Evolutionary conservation across 805 yeast genomes (phyloP).

Genomic region (Suhomyces sp.): DNA sequence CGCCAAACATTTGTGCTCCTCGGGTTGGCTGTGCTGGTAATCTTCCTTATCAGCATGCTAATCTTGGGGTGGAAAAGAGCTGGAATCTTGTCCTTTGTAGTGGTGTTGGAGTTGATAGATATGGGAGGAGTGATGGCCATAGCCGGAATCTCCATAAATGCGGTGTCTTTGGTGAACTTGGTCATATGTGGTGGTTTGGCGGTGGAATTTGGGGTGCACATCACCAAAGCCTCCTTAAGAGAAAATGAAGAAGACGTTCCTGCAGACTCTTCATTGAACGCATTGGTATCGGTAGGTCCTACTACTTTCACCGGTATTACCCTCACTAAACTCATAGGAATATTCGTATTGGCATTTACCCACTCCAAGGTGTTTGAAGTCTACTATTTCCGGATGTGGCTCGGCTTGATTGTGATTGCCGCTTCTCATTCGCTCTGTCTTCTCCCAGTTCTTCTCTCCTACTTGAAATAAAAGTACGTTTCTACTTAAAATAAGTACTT

Average conservation of each 20-base stretch:
- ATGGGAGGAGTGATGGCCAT: constrained; percentile 79
- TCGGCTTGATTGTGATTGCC: constrained; percentile 71
- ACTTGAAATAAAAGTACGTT: background rate
- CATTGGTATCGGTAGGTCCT: constrained; percentile 80
- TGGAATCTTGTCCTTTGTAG: constrained; percentile 51
- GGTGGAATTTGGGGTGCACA: constrained; percentile 89
- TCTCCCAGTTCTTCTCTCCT: constrained; percentile 63
- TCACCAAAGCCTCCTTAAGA: constrained; percentile 55
- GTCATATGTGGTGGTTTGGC: constrained; percentile 91
- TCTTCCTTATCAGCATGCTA: constrained; percentile 51
- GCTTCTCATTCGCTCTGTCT: constrained; percentile 75
- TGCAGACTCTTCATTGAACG: constrained; percentile 39
- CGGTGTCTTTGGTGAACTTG: constrained; percentile 83
- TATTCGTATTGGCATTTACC: constrained; percentile 81
- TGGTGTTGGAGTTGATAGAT: constrained; percentile 61
- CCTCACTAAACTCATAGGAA: constrained; percentile 85
- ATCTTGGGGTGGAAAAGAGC: constrained; percentile 69
- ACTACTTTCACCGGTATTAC: constrained; percentile 90
- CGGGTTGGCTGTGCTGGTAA: constrained; percentile 47
- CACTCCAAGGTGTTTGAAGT: constrained; percentile 84
- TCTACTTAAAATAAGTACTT: too few relatives aligned
- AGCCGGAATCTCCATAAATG: constrained; percentile 77
- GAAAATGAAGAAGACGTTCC: background rate
- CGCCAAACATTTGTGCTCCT: constrained; percentile 55
- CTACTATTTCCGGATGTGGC: constrained; percentile 95